Evolutionary conservation across 306 rosid species (phyloP).

Genomic region (Medicago ruthenica): DNA sequence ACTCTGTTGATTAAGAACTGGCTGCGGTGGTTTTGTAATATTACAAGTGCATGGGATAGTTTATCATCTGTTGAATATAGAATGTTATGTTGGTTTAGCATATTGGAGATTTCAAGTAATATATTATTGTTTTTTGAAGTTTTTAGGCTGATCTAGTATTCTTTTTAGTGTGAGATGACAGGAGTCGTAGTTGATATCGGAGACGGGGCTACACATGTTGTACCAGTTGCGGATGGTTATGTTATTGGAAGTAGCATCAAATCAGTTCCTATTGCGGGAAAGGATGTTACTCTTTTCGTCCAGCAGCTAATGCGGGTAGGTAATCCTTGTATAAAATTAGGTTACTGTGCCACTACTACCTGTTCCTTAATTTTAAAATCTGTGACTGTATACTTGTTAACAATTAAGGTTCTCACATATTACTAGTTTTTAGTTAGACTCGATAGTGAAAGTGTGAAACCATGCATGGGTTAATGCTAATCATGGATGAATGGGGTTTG

Average conservation of each 20-base stretch:
- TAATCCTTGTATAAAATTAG: slow-evolving; percentile 35
- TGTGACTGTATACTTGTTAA: slow-evolving; percentile 12
- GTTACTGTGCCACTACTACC: neutral
- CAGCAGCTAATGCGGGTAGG: slow-evolving; percentile 98
- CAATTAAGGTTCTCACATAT: slow-evolving; percentile 19
- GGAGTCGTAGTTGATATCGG: slow-evolving; percentile 98
- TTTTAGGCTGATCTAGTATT: slow-evolving; percentile 59
- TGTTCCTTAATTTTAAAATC: slow-evolving; percentile 27
- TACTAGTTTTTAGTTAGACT: slow-evolving; percentile 1
- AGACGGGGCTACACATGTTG: slow-evolving; percentile 95
- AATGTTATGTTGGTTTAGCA: slow-evolving; percentile 27
- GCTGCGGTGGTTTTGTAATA: neutral
- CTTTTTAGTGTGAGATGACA: slow-evolving; percentile 98
- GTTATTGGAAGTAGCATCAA: slow-evolving; percentile 98
- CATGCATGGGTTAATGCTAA: slow-evolving; percentile 7
- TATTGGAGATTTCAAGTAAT: slow-evolving; percentile 13
- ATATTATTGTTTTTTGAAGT: neutral
- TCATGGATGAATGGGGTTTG: slow-evolving; percentile 20
- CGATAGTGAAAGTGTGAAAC: slow-evolving; percentile 6
- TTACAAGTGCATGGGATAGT: slow-evolving; percentile 3
- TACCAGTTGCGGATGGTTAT: slow-evolving; percentile 99
- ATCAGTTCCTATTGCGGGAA: slow-evolving; percentile 92
- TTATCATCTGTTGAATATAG: slow-evolving; percentile 15
- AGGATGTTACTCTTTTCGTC: slow-evolving; percentile 89
- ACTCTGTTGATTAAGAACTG: slow-evolving; percentile 4